Base-by-base conservation (phyloP, 495 filamentous ascomycete species). In the Podospora australis region DNA sequence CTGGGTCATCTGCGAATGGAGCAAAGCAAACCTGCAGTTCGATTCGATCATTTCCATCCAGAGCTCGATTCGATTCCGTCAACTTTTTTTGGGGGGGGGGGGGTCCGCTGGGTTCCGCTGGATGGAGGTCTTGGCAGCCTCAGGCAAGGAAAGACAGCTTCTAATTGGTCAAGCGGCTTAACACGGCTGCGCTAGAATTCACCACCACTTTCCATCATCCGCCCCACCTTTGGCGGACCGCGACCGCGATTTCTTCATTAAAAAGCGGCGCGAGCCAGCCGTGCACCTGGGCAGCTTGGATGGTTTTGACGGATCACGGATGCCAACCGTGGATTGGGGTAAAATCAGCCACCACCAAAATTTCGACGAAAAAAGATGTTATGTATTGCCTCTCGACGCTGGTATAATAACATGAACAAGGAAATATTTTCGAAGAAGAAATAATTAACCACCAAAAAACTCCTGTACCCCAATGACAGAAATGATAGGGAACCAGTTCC, bases 171-270 rank as follows among this genome's bases (percentile, higher is more conserved):
- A n/a, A n/a, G n/a, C 40, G 44, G 28, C 16, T 26, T 16, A 25
- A 7, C 17, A 19, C 2, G 6, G 10, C 13, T 32, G 13, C 35
- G 40, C 54, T 41, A 49, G 54, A 56, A 56, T 28, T 26, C n/a
- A 41, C 54, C 50, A 56, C 51, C 8, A 40, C 23, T 36, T 57
- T 57, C 51, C 50, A 48, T 54, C 50, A 48, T 54, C 30, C 35
- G 42, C 40, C 49, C 44, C 43, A 44, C 47, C 17, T 26, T 40
- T 48, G 43, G 40, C 44, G 9, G 24, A 48, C 28, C 56, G 56
- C 51, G 56, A 57, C 39, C 53, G 59, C 53, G 53, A 52, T 48
- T 46, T 53, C 62, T 60, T 49, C 24, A 46, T 43, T 25, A 35
- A 44, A 45, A 30, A 43, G 23, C 23, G 22, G 32, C 22, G 8